Conservation (phyloP, 805 yeast genomes). For the Saccharomycopsis fodiens region DNA sequence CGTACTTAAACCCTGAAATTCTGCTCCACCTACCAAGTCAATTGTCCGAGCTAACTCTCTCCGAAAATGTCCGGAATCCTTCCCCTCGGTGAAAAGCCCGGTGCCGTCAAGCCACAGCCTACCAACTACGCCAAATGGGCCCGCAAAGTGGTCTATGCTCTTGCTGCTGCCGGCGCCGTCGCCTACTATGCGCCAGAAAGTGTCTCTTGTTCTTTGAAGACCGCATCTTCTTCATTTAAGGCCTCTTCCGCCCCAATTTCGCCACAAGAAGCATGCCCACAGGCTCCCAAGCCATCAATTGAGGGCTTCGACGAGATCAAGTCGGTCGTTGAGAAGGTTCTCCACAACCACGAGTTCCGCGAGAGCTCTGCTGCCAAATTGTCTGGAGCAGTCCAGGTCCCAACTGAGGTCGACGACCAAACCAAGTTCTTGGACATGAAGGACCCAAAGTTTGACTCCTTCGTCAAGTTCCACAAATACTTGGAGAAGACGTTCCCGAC, state of each 20-base stretch:
- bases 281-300: slow-evolving; percentile 9
- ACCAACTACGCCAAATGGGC: background rate
- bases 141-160: background rate
- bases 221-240: background rate
- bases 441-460: slow-evolving; percentile 42
- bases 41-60: too few relatives aligned
- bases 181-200: too few relatives aligned
- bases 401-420: slow-evolving; percentile 58
- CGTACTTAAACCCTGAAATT: too few relatives aligned
- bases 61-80: too few relatives aligned
- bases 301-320: slow-evolving; percentile 10
- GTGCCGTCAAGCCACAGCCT: too few relatives aligned
- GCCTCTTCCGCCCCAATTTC: slow-evolving; percentile 11
- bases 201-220: too few relatives aligned
- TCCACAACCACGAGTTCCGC: slow-evolving; percentile 31
- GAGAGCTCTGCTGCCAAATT: slow-evolving; percentile 37
- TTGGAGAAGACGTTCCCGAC: slow-evolving; percentile 48
- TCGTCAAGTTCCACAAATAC: slow-evolving; percentile 43
- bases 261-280: background rate
- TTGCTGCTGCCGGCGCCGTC: background rate
- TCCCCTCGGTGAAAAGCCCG: too few relatives aligned
- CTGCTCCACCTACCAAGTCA: too few relatives aligned
- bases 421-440: slow-evolving; percentile 39
- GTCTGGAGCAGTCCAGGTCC: slow-evolving; percentile 53
- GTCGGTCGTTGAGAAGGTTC: slow-evolving; percentile 4